phyloP scores from a whole-genome alignment of 2,329 filamentous ascomycete species.

The Daldinia sp. region DNA sequence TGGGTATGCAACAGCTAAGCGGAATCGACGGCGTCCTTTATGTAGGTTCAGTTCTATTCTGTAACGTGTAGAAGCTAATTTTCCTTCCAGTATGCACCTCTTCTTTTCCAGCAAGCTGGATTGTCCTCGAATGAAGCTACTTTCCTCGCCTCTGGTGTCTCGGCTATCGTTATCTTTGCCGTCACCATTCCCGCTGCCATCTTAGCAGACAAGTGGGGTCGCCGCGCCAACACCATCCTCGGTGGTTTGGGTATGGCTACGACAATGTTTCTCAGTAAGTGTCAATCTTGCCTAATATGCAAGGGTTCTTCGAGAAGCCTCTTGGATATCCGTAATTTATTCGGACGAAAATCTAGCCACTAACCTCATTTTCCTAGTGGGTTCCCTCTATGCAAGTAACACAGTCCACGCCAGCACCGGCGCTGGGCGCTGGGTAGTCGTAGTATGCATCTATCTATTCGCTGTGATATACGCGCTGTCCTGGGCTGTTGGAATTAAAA shows the following conservation, averaged over 20 bases:
- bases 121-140: conserved; percentile 53
- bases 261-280: neutral
- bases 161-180: conserved; percentile 41
- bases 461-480: conserved; percentile 53
- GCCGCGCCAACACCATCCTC: conserved; percentile 60
- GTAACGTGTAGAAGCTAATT: conserved; percentile 19
- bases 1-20: conserved; percentile 66
- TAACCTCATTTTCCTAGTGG: neutral
- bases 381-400: neutral
- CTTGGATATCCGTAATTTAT: neutral
- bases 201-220: conserved; percentile 63
- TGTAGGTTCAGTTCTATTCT: conserved; percentile 43
- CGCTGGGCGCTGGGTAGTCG: neutral
- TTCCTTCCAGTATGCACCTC: conserved; percentile 59
- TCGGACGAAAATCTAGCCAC: neutral
- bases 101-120: conserved; percentile 67
- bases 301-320: neutral
- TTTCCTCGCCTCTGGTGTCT: conserved; percentile 42
- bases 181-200: conserved; percentile 48
- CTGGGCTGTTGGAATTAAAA: conserved; percentile 63
- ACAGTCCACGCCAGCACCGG: neutral
- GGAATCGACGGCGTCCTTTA: conserved; percentile 70
- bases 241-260: neutral
- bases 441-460: neutral
- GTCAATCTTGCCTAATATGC: neutral